Conservation (phyloP, 495 filamentous ascomycete genomes). For the Podospora pseudoanserina region DNA sequence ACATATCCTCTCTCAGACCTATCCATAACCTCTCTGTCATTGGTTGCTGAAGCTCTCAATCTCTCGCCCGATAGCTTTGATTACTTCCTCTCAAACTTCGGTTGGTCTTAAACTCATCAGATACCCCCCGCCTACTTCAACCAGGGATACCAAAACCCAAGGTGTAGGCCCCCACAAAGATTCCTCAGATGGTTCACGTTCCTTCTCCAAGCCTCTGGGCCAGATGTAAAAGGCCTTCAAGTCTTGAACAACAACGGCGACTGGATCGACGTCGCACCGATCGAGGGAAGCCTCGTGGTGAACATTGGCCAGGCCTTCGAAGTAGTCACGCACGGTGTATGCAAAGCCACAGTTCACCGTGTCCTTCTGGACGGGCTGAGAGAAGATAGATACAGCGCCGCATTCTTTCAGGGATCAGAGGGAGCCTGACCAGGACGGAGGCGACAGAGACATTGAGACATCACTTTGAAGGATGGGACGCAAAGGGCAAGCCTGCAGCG, state of each 20-base stretch:
- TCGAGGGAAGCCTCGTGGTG: conserved; percentile 51
- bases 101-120: background rate
- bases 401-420: conserved; percentile 46
- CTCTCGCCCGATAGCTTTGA: background rate
- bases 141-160: conserved; percentile 52
- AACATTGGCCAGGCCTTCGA: conserved; percentile 59
- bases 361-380: conserved; percentile 31
- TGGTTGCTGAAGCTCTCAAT: background rate
- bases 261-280: conserved; percentile 51
- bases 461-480: conserved; percentile 29
- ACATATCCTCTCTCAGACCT: no score
- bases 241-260: conserved; percentile 45
- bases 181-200: conserved; percentile 57
- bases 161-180: conserved; percentile 57
- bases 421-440: conserved; percentile 38
- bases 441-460: conserved; percentile 31
- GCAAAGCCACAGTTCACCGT: conserved; percentile 52
- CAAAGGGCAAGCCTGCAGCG: conserved; percentile 18
- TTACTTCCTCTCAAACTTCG: background rate
- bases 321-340: conserved; percentile 50
- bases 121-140: conserved; percentile 32
- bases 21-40: background rate
- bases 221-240: conserved; percentile 45
- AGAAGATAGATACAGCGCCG: conserved; percentile 42
- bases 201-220: conserved; percentile 47